Evolutionary conservation across 2,329 filamentous ascomycete species (phyloP).

Genomic region (Penicillium brevicompactum): DNA sequence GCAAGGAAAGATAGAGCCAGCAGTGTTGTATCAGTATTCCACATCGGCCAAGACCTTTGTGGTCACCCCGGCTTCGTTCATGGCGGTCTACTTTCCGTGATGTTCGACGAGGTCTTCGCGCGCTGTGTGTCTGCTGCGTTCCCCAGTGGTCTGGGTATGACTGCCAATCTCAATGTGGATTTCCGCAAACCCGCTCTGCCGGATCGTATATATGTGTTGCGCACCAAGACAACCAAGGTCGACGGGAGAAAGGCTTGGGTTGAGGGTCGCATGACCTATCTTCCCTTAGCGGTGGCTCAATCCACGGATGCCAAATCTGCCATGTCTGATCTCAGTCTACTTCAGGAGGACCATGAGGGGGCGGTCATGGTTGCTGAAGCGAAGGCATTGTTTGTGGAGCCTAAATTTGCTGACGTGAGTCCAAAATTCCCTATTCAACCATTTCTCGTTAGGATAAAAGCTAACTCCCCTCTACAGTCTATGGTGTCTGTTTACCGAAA

Average conservation of each 20-base stretch:
- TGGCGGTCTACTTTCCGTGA: slow-evolving; percentile 35
- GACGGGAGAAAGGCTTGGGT: slow-evolving; percentile 44
- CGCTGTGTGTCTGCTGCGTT: slow-evolving; percentile 36
- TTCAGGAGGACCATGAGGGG: slow-evolving; percentile 23
- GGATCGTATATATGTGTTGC: slow-evolving; percentile 35
- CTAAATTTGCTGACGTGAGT: slow-evolving; percentile 39
- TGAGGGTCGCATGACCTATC: slow-evolving; percentile 32
- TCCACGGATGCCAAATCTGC: slow-evolving; percentile 6
- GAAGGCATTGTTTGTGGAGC: slow-evolving; percentile 42
- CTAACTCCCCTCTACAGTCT: slow-evolving; percentile 24
- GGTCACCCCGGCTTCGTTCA: slow-evolving; percentile 41
- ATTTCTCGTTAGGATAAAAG: neutral
- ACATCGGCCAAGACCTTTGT: slow-evolving; percentile 36
- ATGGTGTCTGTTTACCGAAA: slow-evolving; percentile 36
- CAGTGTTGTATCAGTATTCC: slow-evolving; percentile 32
- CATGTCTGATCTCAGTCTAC: slow-evolving; percentile 13
- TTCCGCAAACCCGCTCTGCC: slow-evolving; percentile 37
- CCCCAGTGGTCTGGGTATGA: slow-evolving; percentile 38
- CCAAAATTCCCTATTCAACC: slow-evolving; percentile 3
- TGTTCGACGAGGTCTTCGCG: slow-evolving; percentile 43
- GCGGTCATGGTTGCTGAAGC: slow-evolving; percentile 36
- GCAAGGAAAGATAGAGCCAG: slow-evolving; percentile 9
- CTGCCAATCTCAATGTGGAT: slow-evolving; percentile 40
- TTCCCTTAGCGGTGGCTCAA: slow-evolving; percentile 17
- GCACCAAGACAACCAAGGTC: slow-evolving; percentile 34